Conservation (phyloP, 2,329 filamentous ascomycete genomes). For the Epichloe gansuensis region DNA sequence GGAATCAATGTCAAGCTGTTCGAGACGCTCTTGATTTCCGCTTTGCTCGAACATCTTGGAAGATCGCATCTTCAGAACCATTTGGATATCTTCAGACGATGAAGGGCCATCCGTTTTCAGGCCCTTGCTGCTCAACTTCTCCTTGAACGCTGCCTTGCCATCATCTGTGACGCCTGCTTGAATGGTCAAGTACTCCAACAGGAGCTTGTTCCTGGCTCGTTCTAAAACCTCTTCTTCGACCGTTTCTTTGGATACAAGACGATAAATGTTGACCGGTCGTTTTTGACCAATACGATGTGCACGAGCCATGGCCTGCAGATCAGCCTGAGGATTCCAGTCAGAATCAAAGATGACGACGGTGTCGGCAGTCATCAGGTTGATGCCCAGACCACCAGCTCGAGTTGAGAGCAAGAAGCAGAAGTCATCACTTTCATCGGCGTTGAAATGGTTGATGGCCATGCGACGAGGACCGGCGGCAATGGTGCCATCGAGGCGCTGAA, state of each 20-base stretch:
- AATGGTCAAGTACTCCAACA: conserved; percentile 94
- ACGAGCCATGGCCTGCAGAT: conserved; percentile 95
- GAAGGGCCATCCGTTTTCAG: conserved; percentile 67
- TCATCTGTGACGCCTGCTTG: conserved; percentile 95
- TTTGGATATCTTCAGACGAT: conserved; percentile 88
- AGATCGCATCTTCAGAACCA: conserved; percentile 93
- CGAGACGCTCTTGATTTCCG: conserved; percentile 89
- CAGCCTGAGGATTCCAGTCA: conserved; percentile 97
- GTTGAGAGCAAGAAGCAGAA: conserved; percentile 96
- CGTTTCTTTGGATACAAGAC: conserved; percentile 93
- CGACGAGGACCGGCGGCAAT: conserved; percentile 80
- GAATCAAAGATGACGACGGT: conserved; percentile 97
- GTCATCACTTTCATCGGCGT: conserved; percentile 88
- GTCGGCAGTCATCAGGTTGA: conserved; percentile 97
- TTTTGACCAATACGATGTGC: conserved; percentile 97
- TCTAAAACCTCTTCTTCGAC: conserved; percentile 97
- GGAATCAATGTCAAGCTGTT: conserved; percentile 94
- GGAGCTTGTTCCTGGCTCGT: conserved; percentile 89
- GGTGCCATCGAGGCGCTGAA: conserved; percentile 89
- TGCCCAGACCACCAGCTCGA: conserved; percentile 90
- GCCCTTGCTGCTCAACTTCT: conserved; percentile 69
- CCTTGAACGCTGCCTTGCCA: conserved; percentile 64
- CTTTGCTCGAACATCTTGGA: conserved; percentile 99
- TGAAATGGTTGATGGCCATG: conserved; percentile 96
- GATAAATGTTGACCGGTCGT: conserved; percentile 89